Percentiles rank a stretch among this genome's conserved stretches.
These are phyloP conservation scores for Iris pallida DNA, from an alignment of 116 monocot genomes.

Conservation along the genomic window DNA sequence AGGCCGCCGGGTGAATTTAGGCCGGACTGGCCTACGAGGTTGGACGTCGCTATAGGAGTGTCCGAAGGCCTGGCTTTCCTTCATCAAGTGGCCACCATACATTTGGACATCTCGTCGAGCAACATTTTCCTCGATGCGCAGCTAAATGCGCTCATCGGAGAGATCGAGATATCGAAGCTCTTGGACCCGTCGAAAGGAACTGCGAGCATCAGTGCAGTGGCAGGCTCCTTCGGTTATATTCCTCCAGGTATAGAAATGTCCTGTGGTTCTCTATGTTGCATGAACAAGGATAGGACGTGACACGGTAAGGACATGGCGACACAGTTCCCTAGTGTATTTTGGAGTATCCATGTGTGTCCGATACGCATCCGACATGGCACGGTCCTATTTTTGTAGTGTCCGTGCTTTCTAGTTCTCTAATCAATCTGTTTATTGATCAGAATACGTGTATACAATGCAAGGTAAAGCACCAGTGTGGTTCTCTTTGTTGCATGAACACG, in stretches of 20 bases:
- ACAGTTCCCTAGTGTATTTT: too few species aligned
- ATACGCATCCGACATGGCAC: too few species aligned
- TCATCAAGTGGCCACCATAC: slow-evolving; percentile 67
- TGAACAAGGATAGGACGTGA: too few species aligned
- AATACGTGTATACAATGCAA: too few species aligned
- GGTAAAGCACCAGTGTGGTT: too few species aligned
- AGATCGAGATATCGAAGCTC: slow-evolving; percentile 83
- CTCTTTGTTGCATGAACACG: too few species aligned
- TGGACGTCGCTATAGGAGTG: slow-evolving; percentile 52
- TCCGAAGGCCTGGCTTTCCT: slow-evolving; percentile 82
- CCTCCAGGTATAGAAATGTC: slow-evolving; percentile 72
- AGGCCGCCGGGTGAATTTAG: slow-evolving; percentile 4
- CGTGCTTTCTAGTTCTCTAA: too few species aligned
- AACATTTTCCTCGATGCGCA: slow-evolving; percentile 64
- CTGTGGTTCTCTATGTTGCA: too few species aligned
- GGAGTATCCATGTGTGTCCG: too few species aligned
- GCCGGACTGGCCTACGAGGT: slow-evolving; percentile 58
- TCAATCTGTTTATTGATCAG: too few species aligned
- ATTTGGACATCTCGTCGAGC: slow-evolving; percentile 73
- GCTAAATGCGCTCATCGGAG: slow-evolving; percentile 66
- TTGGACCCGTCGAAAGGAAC: slow-evolving; percentile 93
- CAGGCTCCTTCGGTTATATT: slow-evolving; percentile 88
- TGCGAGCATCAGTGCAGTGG: slow-evolving; percentile 85
- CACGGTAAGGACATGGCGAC: too few species aligned
- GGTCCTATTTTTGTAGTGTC: too few species aligned